phyloP scores from a whole-genome alignment of 2,329 filamentous ascomycete genomes.

The Shiraia sp. region DNA sequence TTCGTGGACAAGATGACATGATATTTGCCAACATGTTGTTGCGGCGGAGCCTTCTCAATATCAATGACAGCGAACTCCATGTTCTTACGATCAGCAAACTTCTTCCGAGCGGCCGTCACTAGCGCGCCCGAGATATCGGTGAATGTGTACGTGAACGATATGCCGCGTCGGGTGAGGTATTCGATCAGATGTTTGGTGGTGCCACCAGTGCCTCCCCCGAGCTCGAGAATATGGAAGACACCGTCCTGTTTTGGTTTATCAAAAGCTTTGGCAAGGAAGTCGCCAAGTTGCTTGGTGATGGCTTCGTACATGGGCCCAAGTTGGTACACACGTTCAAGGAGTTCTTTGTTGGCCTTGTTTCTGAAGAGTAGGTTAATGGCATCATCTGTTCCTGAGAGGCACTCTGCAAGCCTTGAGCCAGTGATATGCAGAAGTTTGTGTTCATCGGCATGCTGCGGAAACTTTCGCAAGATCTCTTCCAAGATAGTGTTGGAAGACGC shows the following conservation, averaged over 20 bases:
- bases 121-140: conserved; percentile 46
- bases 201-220: conserved; percentile 47
- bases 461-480: not conserved
- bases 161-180: conserved; percentile 25
- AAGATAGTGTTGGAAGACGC: conserved; percentile 1
- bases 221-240: conserved; percentile 38
- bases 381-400: not conserved
- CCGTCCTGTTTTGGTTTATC: conserved; percentile 3
- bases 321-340: not conserved
- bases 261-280: conserved; percentile 11
- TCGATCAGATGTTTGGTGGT: conserved; percentile 40
- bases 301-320: not conserved
- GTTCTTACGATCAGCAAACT: conserved; percentile 21
- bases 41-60: conserved; percentile 24
- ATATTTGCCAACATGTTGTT: conserved; percentile 14
- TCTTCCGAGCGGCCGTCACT: conserved; percentile 38
- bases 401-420: not conserved
- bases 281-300: not conserved
- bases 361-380: not conserved
- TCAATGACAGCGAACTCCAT: conserved; percentile 38
- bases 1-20: conserved; percentile 39
- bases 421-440: not conserved
- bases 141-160: conserved; percentile 46
- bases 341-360: not conserved
- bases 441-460: not conserved